phyloP scores from a whole-genome alignment of 2,329 filamentous ascomycete species.

The Ophiocordyceps sinensis region DNA sequence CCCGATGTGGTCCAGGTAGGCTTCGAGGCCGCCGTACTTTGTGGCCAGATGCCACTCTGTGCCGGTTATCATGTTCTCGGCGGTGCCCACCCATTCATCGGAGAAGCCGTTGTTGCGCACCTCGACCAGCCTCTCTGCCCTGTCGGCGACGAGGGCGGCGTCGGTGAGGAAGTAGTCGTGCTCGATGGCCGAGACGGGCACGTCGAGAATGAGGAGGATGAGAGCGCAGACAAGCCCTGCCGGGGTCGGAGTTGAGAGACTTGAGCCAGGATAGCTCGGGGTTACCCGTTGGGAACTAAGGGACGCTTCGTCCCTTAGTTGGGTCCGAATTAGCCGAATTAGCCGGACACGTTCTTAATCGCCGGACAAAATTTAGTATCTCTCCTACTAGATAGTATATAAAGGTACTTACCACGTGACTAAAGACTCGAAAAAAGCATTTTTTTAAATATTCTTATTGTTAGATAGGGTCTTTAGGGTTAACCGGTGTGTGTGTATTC shows the following conservation, averaged over 20 bases:
- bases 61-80: slow-evolving; percentile 45
- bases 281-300: too few species aligned
- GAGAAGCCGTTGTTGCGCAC: slow-evolving; percentile 56
- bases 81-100: slow-evolving; percentile 57
- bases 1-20: slow-evolving; percentile 52
- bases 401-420: too few species aligned
- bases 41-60: slow-evolving; percentile 43
- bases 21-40: slow-evolving; percentile 50
- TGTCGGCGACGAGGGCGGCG: slow-evolving; percentile 43
- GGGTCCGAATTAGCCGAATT: too few species aligned
- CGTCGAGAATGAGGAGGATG: slow-evolving; percentile 46
- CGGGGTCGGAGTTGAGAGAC: slow-evolving; percentile 15
- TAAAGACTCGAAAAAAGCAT: too few species aligned
- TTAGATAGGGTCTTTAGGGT: too few species aligned
- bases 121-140: slow-evolving; percentile 49
- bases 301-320: too few species aligned
- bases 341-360: too few species aligned
- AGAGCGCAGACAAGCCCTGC: slow-evolving; percentile 56
- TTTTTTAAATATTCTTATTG: too few species aligned
- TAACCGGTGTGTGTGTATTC: too few species aligned
- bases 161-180: slow-evolving; percentile 59
- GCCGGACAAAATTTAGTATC: too few species aligned
- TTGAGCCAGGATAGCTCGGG: too few species aligned
- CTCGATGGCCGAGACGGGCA: slow-evolving; percentile 45
- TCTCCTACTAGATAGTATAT: too few species aligned